Conservation (phyloP, 306 rosid species). For the Lathyrus oleraceus region DNA sequence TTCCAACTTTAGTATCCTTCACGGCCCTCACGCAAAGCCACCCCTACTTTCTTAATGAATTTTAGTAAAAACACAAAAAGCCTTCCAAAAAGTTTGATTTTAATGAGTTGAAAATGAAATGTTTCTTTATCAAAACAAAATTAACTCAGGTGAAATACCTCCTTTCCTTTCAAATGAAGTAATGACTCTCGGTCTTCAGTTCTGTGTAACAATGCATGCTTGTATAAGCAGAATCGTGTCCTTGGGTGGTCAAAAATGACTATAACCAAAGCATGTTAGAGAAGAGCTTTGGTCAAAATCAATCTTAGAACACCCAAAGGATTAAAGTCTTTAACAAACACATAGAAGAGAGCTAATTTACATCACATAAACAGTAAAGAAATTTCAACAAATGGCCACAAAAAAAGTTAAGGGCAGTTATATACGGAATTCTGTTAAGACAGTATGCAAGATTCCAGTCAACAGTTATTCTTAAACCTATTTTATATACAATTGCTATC, state of each 20-base stretch:
- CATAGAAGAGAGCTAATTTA: neutral
- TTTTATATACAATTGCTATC: conserved; percentile 53
- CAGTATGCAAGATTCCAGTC: conserved; percentile 33
- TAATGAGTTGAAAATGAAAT: neutral
- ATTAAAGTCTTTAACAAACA: neutral
- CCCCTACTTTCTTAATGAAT: neutral
- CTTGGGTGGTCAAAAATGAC: neutral
- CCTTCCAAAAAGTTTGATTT: too few relatives aligned
- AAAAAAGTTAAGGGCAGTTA: conserved; percentile 19
- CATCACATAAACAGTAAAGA: neutral
- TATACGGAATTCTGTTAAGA: conserved; percentile 20
- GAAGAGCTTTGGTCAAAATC: neutral
- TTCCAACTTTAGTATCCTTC: neutral
- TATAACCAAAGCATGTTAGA: neutral
- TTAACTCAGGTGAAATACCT: neutral
- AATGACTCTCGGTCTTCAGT: neutral
- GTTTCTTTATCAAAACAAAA: neutral
- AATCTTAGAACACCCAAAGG: neutral
- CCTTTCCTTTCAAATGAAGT: neutral
- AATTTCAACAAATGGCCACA: conserved; percentile 25
- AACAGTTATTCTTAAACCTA: conserved; percentile 33
- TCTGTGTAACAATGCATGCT: neutral
- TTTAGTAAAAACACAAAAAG: neutral
- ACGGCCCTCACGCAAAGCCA: neutral
- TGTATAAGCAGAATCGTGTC: neutral